These are phyloP conservation scores for Zalerion maritima DNA, from an alignment of 495 filamentous ascomycete genomes.

Conservation along the genomic window DNA sequence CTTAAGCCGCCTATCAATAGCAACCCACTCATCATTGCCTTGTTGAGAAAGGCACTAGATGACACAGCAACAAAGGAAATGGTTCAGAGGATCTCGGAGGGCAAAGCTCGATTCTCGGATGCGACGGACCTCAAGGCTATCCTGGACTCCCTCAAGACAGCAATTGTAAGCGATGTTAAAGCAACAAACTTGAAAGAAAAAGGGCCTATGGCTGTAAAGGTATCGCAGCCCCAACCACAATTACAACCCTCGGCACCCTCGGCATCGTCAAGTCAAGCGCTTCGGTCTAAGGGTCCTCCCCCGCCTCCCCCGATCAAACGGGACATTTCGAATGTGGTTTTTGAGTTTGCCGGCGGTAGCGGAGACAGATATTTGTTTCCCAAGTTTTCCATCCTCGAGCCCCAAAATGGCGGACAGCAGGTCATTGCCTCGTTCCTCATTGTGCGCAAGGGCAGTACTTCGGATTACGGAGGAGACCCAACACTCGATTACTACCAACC, in stretches of 20 bases:
- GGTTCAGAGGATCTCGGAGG: conserved; percentile 24
- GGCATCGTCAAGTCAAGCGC: conserved; percentile 23
- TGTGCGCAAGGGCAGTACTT: conserved; percentile 41
- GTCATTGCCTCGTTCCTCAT: conserved; percentile 53
- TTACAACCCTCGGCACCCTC: conserved; percentile 14
- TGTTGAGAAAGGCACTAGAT: conserved; percentile 30
- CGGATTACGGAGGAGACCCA: conserved; percentile 37
- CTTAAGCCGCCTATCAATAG: conserved; percentile 25
- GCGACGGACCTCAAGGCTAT: conserved; percentile 26
- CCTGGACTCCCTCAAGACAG: conserved; percentile 19
- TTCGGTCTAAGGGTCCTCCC: conserved; percentile 39
- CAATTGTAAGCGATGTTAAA: conserved; percentile 9
- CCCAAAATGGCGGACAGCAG: conserved; percentile 24
- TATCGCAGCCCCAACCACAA: conserved; percentile 8
- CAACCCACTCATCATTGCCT: conserved; percentile 26
- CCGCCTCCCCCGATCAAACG: conserved; percentile 33
- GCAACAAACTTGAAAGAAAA: conserved; percentile 13
- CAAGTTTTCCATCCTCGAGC: conserved; percentile 68
- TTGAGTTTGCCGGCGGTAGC: conserved; percentile 69
- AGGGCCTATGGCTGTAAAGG: too few relatives aligned
- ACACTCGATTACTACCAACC: conserved; percentile 76
- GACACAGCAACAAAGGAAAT: conserved; percentile 21
- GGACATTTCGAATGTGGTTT: conserved; percentile 58
- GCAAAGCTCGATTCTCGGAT: conserved; percentile 27
- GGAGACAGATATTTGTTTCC: conserved; percentile 87